Conservation (phyloP, 1,139 yeast genomes). For the Hyphopichia burtonii region DNA sequence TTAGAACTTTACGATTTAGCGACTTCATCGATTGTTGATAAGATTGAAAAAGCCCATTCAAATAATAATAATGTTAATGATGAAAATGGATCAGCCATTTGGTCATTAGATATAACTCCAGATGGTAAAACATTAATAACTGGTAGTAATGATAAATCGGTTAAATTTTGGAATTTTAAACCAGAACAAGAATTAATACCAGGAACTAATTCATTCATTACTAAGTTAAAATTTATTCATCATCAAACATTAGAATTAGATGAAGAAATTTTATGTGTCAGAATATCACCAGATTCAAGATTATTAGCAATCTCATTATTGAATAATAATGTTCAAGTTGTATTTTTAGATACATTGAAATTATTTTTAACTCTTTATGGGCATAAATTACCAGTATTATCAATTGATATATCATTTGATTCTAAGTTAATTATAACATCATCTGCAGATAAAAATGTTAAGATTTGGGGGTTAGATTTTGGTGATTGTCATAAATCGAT, state of each 20-base stretch:
- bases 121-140: conserved; percentile 86
- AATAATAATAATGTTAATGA: conserved; percentile 13
- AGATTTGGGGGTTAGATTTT: conserved; percentile 97
- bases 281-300: conserved; percentile 78
- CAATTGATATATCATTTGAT: conserved; percentile 87
- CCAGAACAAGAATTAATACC: conserved; percentile 67
- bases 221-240: conserved; percentile 64
- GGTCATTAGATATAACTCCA: conserved; percentile 85
- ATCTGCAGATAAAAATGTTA: conserved; percentile 95
- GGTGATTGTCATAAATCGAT: conserved; percentile 98
- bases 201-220: conserved; percentile 55
- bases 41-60: conserved; percentile 69
- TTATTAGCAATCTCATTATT: conserved; percentile 80
- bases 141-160: conserved; percentile 90
- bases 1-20: conserved; percentile 85
- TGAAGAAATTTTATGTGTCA: conserved; percentile 82
- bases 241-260: conserved; percentile 77
- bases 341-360: conserved; percentile 81
- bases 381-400: conserved; percentile 88
- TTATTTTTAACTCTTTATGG: conserved; percentile 89
- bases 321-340: conserved; percentile 92
- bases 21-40: conserved; percentile 69
- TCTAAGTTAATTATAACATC: conserved; percentile 85
- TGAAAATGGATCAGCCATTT: conserved; percentile 70
- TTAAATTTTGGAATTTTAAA: conserved; percentile 85